These are phyloP conservation scores for Solanum sejunctum DNA, from an alignment of 257 asterid genomes.

Conservation along the genomic window DNA sequence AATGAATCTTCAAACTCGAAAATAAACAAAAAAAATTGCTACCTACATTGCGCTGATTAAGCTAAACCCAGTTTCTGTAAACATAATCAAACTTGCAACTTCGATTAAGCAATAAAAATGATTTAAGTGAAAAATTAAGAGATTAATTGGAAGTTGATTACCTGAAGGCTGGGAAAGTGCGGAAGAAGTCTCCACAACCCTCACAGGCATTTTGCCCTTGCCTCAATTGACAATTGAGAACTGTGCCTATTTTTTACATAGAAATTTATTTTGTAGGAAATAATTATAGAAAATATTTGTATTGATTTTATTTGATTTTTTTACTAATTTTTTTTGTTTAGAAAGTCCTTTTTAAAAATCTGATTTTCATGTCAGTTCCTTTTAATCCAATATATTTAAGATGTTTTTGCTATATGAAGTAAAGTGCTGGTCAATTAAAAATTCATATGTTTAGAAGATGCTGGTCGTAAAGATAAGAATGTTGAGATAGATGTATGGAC, in stretches of 20 bases:
- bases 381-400: no score
- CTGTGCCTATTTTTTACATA: background rate
- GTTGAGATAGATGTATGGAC: no score
- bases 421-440: no score
- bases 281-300: background rate
- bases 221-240: background rate
- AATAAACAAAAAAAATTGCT: background rate
- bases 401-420: no score
- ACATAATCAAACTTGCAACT: background rate
- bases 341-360: no score
- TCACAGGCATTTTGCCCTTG: slow-evolving; percentile 11
- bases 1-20: background rate
- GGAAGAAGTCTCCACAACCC: slow-evolving; percentile 12
- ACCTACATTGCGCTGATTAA: background rate
- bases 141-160: background rate
- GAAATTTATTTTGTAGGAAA: background rate
- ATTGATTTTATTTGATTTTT: background rate
- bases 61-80: background rate
- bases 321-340: no score
- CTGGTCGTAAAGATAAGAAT: no score
- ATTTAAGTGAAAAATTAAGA: background rate
- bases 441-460: no score
- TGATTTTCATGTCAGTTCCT: no score
- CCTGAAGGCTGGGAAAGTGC: slow-evolving; percentile 15
- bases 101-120: background rate